Percentiles rank a stretch among this genome's conserved stretches.
phyloP scores from a whole-genome alignment of 345 rosid genomes.

The Gossypium stocksii region DNA sequence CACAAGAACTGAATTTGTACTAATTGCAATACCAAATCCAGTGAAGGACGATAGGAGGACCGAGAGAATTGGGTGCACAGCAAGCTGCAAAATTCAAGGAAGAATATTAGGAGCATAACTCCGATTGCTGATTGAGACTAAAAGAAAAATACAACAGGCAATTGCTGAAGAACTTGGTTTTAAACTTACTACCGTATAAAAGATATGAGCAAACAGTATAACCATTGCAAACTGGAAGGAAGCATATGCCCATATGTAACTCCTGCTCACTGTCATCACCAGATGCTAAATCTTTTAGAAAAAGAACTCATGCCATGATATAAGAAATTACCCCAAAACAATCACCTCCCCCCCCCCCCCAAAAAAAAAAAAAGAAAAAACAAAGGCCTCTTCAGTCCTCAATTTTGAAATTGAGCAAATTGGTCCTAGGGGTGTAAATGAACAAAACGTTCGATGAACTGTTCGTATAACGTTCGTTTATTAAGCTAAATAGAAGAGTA shows the following conservation, averaged over 20 bases:
- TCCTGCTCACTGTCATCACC: constrained; percentile 48
- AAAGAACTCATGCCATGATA: constrained; percentile 14
- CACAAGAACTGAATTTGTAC: constrained; percentile 48
- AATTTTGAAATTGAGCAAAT: too few relatives aligned
- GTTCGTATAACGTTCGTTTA: too few relatives aligned
- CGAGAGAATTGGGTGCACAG: constrained; percentile 42
- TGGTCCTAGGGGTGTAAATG: too few relatives aligned
- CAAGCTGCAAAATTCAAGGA: constrained; percentile 34
- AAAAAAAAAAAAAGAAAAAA: neutral
- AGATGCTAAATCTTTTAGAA: constrained; percentile 13
- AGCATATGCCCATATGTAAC: constrained; percentile 61
- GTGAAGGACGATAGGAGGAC: constrained; percentile 50
- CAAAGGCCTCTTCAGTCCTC: too few relatives aligned
- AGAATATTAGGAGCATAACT: neutral
- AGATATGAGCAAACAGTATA: constrained; percentile 58
- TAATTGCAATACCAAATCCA: constrained; percentile 55
- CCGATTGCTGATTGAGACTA: neutral
- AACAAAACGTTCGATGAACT: too few relatives aligned
- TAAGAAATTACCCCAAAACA: neutral
- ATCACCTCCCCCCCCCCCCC: neutral
- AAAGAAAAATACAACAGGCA: neutral
- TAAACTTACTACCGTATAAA: constrained; percentile 44
- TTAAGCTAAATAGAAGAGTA: too few relatives aligned
- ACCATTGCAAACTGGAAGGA: constrained; percentile 56
- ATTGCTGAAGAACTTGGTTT: neutral